A percentile compares a stretch with the other conserved stretches of the same genome.
These are phyloP conservation scores for Trichoderma sp. DNA, from an alignment of 2,329 filamentous ascomycete species.

Conservation along the genomic window DNA sequence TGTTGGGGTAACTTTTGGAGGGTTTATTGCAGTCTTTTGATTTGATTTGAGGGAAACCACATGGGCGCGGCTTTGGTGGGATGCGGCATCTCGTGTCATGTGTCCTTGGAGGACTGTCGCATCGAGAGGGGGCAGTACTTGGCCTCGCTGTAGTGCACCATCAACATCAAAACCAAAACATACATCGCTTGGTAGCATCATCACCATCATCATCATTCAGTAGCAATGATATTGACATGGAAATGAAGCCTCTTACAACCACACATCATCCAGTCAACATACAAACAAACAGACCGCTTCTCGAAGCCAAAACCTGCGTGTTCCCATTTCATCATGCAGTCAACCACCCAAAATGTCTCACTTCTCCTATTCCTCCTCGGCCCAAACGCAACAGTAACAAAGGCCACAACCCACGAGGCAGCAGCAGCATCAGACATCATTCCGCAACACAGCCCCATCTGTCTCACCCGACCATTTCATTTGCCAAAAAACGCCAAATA, in stretches of 20 bases:
- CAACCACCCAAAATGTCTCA: conserved; percentile 8
- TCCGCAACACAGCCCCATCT: background rate
- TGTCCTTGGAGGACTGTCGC: conserved; percentile 4
- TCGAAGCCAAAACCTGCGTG: no score
- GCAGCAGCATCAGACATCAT: conserved; percentile 3
- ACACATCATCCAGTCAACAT: no score
- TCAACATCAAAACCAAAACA: background rate
- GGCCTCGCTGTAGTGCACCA: background rate
- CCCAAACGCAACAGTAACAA: background rate
- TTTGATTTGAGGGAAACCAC: conserved; percentile 1
- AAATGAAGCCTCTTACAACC: no score
- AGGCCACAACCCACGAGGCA: conserved; percentile 6
- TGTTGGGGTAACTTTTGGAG: no score
- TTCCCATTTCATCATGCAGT: no score
- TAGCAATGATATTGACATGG: no score
- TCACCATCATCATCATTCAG: background rate
- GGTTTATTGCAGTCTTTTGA: background rate
- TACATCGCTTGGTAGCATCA: background rate
- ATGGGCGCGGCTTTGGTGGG: background rate
- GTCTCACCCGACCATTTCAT: background rate
- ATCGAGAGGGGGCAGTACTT: background rate
- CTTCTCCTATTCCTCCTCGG: background rate
- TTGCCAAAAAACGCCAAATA: background rate
- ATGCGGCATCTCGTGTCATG: conserved; percentile 9
- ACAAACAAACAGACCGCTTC: background rate